Base-by-base conservation (phyloP, 176 grass and related monocot species). In the Hyparrhenia diplandra region DNA sequence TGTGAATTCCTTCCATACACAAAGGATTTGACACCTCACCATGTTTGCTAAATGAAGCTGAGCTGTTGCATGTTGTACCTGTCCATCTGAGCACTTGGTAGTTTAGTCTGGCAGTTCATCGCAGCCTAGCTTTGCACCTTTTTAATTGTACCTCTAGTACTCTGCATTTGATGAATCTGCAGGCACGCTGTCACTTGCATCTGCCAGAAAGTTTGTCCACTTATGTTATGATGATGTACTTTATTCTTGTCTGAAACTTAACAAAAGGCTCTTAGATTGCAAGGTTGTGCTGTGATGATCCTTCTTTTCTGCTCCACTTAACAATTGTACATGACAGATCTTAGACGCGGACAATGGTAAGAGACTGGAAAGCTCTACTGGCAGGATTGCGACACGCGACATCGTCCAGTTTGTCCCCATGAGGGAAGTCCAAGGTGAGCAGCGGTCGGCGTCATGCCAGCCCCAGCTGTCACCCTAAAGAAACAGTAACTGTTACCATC, bases 401-500 rank as follows among this genome's bases (percentile, higher is more conserved):
- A 96, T 93, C 61, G 97, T 99, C 25, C 97, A 99, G 87, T 99
- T 99, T 80, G 97, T 93, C 37, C 97, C 97, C 42, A 90, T 99
- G 93, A 82, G 82, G 67, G 77, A 93, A 47, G 68, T 92, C 79
- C 84, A 91, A 76, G 93, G 97, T 96, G 51, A 83, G 92, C 30
- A 52, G 18, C 71, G 4, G 9, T n/a, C 20, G 2, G 2, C n/a
- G 6, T 16, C 43, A 55, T 28, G 21, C 21, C 39, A 63, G 18
- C 58, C 8, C 58, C 58, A 45, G 31, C 35, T 42, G 64, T 37
- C 32, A n/a, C 7, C 6, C 5, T 41, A 24, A 25, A 23, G n/a
- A 61, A 25, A n/a, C 9, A 27, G 0, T n/a, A 11, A 36, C 24
- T 43, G 13, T 16, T 28, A 47, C 24, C 41, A 9, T 64, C 13